Conservation (phyloP, 2,329 filamentous ascomycete species). For the Talaromyces sp. region DNA sequence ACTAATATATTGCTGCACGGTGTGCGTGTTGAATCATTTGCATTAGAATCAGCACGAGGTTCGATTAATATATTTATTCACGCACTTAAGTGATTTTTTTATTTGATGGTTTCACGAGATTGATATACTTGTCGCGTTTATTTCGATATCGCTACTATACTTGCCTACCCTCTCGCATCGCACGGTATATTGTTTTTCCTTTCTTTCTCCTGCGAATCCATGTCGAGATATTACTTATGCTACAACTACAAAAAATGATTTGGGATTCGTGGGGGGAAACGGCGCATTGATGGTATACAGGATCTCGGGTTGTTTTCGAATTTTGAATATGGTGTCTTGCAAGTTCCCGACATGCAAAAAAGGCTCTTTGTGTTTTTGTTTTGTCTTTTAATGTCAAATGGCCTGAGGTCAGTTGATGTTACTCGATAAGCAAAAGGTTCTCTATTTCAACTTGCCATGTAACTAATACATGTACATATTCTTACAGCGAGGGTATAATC, state of each 20-base stretch:
- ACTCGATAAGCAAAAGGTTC: neutral
- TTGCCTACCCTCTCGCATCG: neutral
- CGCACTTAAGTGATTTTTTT: neutral
- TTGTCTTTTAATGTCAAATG: neutral
- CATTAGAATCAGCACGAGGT: neutral
- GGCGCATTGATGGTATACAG: neutral
- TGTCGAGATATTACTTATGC: neutral
- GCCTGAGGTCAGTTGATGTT: neutral
- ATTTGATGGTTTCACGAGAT: neutral
- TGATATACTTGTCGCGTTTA: neutral
- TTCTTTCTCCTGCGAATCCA: neutral
- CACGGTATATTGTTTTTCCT: neutral
- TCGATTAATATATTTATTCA: neutral
- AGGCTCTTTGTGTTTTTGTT: neutral
- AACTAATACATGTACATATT: neutral
- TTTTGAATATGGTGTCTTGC: neutral
- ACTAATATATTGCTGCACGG: conserved; percentile 1
- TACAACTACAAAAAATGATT: neutral
- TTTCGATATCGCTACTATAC: neutral
- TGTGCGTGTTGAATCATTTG: neutral
- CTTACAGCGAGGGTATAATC: neutral
- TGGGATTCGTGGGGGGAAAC: neutral
- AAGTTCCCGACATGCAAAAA: neutral
- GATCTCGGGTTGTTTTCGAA: neutral
- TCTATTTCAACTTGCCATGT: neutral